Percentiles rank a stretch among this genome's conserved stretches.
These are phyloP conservation scores for Globisporangium canariense DNA, from an alignment of 352 stramenopile genomes.

Conservation along the genomic window DNA sequence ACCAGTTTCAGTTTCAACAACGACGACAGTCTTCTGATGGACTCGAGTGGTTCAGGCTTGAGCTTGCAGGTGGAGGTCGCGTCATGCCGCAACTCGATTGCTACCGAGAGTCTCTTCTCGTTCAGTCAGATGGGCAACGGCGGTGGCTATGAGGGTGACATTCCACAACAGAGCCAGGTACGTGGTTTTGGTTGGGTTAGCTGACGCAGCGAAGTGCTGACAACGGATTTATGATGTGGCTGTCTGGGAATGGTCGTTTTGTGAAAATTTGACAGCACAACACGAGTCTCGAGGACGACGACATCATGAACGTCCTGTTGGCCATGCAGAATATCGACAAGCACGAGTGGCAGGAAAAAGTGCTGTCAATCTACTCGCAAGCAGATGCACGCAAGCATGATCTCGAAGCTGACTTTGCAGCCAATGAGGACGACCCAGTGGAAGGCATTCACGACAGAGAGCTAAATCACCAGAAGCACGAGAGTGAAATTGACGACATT, in stretches of 20 bases:
- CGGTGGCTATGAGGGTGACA: slow-evolving; percentile 10
- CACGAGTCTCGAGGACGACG: slow-evolving; percentile 37
- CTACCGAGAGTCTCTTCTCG: slow-evolving; percentile 40
- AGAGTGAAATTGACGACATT: slow-evolving; percentile 68
- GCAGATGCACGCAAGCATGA: neutral
- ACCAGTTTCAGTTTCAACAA: slow-evolving; percentile 2
- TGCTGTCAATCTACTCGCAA: slow-evolving; percentile 17
- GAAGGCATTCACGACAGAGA: slow-evolving; percentile 14
- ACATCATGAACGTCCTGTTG: slow-evolving; percentile 44
- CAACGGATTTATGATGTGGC: neutral
- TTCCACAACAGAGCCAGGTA: slow-evolving; percentile 23
- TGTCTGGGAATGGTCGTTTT: neutral
- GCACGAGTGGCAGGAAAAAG: slow-evolving; percentile 21
- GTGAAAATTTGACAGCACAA: slow-evolving; percentile 9
- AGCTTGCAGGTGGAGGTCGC: slow-evolving; percentile 20
- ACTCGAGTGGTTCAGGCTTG: slow-evolving; percentile 7
- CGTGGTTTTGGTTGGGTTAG: neutral
- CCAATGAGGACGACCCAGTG: slow-evolving; percentile 16
- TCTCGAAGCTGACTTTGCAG: slow-evolving; percentile 1
- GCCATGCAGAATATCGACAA: slow-evolving; percentile 42
- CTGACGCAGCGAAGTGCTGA: neutral
- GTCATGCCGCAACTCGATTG: slow-evolving; percentile 43
- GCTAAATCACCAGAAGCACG: neutral
- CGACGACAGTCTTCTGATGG: slow-evolving; percentile 10
- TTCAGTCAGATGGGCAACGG: slow-evolving; percentile 41